Base-by-base conservation (phyloP, 495 filamentous ascomycete species). In the Hyphodiscus hymeniophilus region DNA sequence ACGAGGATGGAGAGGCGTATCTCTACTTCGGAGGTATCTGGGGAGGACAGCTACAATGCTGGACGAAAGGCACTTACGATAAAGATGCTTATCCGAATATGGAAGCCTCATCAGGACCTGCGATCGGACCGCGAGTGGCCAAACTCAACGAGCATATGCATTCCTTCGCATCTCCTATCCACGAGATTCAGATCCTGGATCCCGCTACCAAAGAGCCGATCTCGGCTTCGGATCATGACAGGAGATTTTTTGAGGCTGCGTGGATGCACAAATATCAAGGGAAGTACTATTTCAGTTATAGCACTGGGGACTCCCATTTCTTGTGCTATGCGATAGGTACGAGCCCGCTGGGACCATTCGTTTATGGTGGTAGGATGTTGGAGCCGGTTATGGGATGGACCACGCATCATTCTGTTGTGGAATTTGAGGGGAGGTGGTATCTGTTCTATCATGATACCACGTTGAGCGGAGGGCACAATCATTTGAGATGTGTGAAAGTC, bases 351-450 rank as follows among this genome's bases (percentile, higher is more conserved):
- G 84, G 84, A 1, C 84, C 83, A 12, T 88, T 87, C 55, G 80
- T 73, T 13, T 88, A 85, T 47, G 72, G 69, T 6, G 83, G 83
- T 2, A 63, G 77, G 31, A 82, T 88, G 49, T 61, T 88, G 42
- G 82, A 88, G 69, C 84, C 83, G 1, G 84, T 87, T 50, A 56
- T 82, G 3, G 83, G 84, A 4, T 88, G 84, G 84, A 88, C 84
- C 38, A 88, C 84, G 46, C 82, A 87, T 66, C 83, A 86, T 64
- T 82, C 77, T n/a, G 81, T 88, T 55, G 80, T 76, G 22, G 81
- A 87, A 69, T 84, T 80, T 56, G 54, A 74, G 64, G 81, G 72
- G 3, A 69, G 70, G 44, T 86, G 82, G 84, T 86, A 71, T 61
- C 54, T 88, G 45, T 87, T 87, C 57, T 78, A 86, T 63, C 83